A percentile compares a stretch with the other conserved stretches of the same genome.
Evolutionary conservation across 805 yeast genomes (phyloP).

Genomic region (Candida pseudofarinosa): DNA sequence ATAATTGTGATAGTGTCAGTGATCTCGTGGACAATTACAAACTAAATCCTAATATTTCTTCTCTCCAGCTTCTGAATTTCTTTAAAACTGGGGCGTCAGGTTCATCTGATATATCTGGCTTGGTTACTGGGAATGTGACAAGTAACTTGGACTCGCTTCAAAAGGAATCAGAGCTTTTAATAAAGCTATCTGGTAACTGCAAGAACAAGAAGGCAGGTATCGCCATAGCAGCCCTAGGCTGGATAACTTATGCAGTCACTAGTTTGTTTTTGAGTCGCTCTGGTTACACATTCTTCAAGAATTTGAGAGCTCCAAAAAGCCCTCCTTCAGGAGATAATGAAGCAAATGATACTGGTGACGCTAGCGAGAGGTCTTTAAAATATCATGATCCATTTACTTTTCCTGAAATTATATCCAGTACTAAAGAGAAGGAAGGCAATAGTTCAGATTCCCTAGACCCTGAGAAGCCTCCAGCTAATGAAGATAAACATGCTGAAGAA

Average conservation of each 20-base stretch:
- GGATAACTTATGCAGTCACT: slow-evolving; percentile 3
- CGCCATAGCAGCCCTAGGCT: slow-evolving; percentile 2
- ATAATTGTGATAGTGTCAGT: slow-evolving; percentile 5
- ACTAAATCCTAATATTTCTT: slow-evolving; percentile 3
- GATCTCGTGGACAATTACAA: slow-evolving; percentile 7
- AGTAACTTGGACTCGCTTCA: not conserved
- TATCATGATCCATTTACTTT: not conserved
- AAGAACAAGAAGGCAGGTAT: slow-evolving; percentile 4
- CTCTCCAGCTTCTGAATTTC: not conserved
- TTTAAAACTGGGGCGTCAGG: slow-evolving; percentile 1
- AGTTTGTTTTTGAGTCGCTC: slow-evolving; percentile 1
- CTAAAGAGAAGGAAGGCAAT: too few relatives aligned
- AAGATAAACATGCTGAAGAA: too few relatives aligned
- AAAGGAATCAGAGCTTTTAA: not conserved
- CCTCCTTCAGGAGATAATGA: not conserved
- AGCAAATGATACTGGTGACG: not conserved
- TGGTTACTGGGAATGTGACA: not conserved
- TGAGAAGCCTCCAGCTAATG: not conserved
- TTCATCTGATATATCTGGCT: not conserved
- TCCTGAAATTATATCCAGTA: not conserved
- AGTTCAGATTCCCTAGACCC: too few relatives aligned
- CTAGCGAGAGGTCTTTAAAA: not conserved
- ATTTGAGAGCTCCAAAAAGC: not conserved
- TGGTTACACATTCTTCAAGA: not conserved
- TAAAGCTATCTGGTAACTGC: slow-evolving; percentile 4